These are phyloP conservation scores for Fusarium sp. DNA, from an alignment of 2,329 filamentous ascomycete genomes.

Conservation along the genomic window DNA sequence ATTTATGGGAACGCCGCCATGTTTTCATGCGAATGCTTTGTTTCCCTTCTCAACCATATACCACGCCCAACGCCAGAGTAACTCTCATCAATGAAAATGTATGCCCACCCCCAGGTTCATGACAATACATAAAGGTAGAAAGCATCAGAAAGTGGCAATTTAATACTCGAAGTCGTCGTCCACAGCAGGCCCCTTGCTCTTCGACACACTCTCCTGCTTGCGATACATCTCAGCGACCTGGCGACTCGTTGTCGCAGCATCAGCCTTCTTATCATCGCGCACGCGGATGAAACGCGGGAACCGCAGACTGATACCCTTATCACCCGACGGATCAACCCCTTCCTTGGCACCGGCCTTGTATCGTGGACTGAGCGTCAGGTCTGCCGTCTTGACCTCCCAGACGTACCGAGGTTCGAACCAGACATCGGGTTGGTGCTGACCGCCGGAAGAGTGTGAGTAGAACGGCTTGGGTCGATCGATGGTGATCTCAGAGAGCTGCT, in stretches of 20 bases:
- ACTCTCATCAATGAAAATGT: slow-evolving; percentile 11
- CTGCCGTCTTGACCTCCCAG: slow-evolving; percentile 98
- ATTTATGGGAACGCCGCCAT: too few species aligned
- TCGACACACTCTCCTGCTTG: slow-evolving; percentile 91
- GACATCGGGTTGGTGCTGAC: slow-evolving; percentile 96
- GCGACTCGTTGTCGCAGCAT: slow-evolving; percentile 86
- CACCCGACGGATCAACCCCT: slow-evolving; percentile 79
- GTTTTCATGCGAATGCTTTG: too few species aligned
- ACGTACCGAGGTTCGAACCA: slow-evolving; percentile 97
- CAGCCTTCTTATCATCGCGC: slow-evolving; percentile 95
- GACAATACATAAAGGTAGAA: not conserved
- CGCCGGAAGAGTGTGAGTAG: slow-evolving; percentile 86
- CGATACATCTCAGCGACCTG: slow-evolving; percentile 98
- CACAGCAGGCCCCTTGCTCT: slow-evolving; percentile 87
- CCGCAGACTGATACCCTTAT: slow-evolving; percentile 86
- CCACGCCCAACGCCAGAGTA: too few species aligned
- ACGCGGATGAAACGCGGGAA: slow-evolving; percentile 95
- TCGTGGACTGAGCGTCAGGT: slow-evolving; percentile 90
- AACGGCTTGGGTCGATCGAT: slow-evolving; percentile 96
- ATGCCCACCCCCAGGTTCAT: slow-evolving; percentile 6
- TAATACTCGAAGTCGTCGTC: slow-evolving; percentile 99
- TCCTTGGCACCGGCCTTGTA: slow-evolving; percentile 94
- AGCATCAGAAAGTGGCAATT: not conserved
- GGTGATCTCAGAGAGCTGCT: slow-evolving; percentile 79
- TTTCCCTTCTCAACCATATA: too few species aligned